Evolutionary conservation across 176 grass and related monocot genomes (phyloP), one percentile per base, ranked within the genome.

Genomic region (Carex kokanica): DNA sequence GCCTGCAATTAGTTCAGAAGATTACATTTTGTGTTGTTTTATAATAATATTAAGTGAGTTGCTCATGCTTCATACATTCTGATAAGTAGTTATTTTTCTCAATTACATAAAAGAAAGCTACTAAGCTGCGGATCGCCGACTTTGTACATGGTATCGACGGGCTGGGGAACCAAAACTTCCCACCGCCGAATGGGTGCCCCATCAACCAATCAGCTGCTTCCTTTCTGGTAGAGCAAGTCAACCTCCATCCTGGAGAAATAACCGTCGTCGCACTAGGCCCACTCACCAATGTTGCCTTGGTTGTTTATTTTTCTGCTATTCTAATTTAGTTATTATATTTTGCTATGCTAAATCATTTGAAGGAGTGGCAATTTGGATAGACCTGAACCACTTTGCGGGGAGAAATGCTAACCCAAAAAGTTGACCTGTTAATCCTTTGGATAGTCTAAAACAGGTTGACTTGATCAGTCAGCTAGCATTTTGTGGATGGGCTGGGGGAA

Each of bases 211-310:
- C 91, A 3, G 91, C 92, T 36, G 77, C 86, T 8, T 85, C 90
- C n/a, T 98, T 93, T 85, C 57, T 98, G n/a, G 81, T 95, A 43
- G 89, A 98, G 71, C 88, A 95, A 82, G 89, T 86, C 9, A 93
- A 88, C 49, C 87, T 91, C 64, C 90, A 90, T 69, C 91, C 95
- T 25, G 92, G 96, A 52, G 79, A 98, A 86, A 86, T 98, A 13
- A 93, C 88, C 0, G 83, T 93, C 8, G 88, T 98, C 21, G 93
- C 96, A 4, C 92, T 98, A 9, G 96, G 96, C 36, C 92, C 96
- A 0, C 89, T 98, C 71, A 98, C 92, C 54, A 98, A 98, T 89
- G 81, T 98, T 83, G 96, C 96, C 49, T 81, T 98, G 86, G 92
- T 94, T 74, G 71, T 74, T 27, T 70, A 87, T 43, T 64, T 60